Conservation (phyloP, 441 rosid genomes). For the Aquilaria agallochum region DNA sequence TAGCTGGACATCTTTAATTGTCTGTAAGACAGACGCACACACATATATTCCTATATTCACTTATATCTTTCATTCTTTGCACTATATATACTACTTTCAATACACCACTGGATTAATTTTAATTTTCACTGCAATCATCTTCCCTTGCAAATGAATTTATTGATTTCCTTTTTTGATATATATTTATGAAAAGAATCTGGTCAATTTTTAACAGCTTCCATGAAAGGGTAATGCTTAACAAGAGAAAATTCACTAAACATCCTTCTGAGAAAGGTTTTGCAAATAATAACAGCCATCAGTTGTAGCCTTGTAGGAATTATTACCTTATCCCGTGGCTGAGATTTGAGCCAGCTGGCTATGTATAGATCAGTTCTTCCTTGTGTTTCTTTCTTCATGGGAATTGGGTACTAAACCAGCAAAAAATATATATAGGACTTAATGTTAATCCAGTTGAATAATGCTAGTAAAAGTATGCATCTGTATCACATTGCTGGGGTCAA, state of each 20-base stretch:
- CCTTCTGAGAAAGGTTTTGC: neutral
- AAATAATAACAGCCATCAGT: neutral
- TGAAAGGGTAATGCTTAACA: neutral
- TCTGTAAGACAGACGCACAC: too few relatives aligned
- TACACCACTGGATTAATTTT: too few relatives aligned
- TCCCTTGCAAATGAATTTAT: too few relatives aligned
- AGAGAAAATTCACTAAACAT: conserved; percentile 1
- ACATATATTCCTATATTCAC: too few relatives aligned
- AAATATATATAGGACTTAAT: neutral
- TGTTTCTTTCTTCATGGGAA: conserved; percentile 81
- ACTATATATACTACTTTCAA: too few relatives aligned
- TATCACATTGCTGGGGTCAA: neutral
- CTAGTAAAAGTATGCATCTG: neutral
- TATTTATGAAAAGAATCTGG: too few relatives aligned
- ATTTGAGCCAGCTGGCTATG: conserved; percentile 76
- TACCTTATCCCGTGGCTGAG: conserved; percentile 84
- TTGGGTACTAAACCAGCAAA: conserved; percentile 46
- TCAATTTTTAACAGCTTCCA: too few relatives aligned
- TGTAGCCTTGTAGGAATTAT: neutral
- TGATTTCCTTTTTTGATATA: too few relatives aligned
- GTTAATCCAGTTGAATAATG: conserved; percentile 11
- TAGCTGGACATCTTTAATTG: too few relatives aligned
- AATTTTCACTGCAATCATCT: too few relatives aligned
- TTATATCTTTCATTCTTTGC: too few relatives aligned
- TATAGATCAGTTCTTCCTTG: conserved; percentile 82